A percentile compares a stretch with the other conserved stretches of the same genome.
phyloP scores from a whole-genome alignment of 768 basidiomycete genomes.

The Lyophyllum decastes region DNA sequence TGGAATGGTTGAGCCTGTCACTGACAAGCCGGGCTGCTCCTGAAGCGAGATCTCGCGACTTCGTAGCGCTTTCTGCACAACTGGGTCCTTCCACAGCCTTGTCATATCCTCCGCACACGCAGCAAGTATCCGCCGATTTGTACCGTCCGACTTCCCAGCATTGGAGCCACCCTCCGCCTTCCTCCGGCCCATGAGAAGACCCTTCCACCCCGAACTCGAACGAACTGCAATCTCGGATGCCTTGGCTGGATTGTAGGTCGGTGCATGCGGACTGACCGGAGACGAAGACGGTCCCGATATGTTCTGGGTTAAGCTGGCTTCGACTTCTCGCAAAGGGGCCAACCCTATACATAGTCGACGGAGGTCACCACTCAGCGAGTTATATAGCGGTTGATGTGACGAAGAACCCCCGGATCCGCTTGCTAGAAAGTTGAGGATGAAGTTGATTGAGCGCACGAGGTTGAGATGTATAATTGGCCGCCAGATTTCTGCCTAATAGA shows the following conservation, averaged over 20 bases:
- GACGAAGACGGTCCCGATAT: conserved; percentile 34
- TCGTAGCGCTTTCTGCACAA: conserved; percentile 43
- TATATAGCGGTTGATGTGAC: conserved; percentile 19
- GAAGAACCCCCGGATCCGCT: conserved; percentile 18
- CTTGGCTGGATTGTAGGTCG: conserved; percentile 36
- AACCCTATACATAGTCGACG: conserved; percentile 51
- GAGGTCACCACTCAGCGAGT: conserved; percentile 34
- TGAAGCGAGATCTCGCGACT: conserved; percentile 47
- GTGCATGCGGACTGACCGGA: conserved; percentile 12
- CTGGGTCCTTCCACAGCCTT: conserved; percentile 50
- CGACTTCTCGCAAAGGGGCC: conserved; percentile 56
- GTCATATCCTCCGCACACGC: conserved; percentile 58
- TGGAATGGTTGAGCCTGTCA: conserved; percentile 15
- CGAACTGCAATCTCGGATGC: conserved; percentile 51
- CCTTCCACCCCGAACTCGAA: conserved; percentile 52
- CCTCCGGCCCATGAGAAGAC: conserved; percentile 37
- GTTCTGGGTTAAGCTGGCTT: conserved; percentile 45
- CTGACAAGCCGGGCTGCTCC: conserved; percentile 66
- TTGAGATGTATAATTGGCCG: conserved; percentile 69
- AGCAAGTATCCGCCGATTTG: conserved; percentile 47
- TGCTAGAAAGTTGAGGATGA: conserved; percentile 34
- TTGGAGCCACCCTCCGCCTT: conserved; percentile 19
- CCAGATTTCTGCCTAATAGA: conserved; percentile 53
- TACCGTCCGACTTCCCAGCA: conserved; percentile 32
- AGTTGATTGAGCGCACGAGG: conserved; percentile 55